A percentile compares a stretch with the other conserved stretches of the same genome.
These are phyloP conservation scores for Casuarina glauca DNA, from an alignment of 306 rosid species.

Conservation along the genomic window DNA sequence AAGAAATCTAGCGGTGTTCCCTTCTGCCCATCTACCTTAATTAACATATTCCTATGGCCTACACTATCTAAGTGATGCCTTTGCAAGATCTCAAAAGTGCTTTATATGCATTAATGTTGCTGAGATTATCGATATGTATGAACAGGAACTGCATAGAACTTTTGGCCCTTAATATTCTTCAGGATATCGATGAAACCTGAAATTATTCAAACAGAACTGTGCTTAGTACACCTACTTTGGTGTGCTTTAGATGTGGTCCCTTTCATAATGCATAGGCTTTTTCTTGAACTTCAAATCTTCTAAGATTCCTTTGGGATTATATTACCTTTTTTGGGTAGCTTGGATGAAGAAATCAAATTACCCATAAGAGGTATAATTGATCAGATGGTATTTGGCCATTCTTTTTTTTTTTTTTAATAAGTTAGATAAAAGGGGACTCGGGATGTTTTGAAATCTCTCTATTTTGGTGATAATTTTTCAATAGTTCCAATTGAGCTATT, in stretches of 20 bases:
- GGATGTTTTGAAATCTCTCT: too few relatives aligned
- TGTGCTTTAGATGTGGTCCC: constrained; percentile 49
- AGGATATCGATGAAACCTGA: neutral
- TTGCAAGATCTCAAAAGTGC: constrained; percentile 61
- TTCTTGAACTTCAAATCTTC: constrained; percentile 25
- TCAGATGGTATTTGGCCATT: too few relatives aligned
- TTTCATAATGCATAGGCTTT: constrained; percentile 38
- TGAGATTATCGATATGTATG: constrained; percentile 1
- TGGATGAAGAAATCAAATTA: neutral
- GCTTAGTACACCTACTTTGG: constrained; percentile 42
- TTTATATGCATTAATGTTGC: constrained; percentile 4
- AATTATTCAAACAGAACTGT: constrained; percentile 36
- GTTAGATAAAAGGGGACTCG: too few relatives aligned
- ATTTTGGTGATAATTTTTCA: too few relatives aligned
- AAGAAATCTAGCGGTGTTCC: constrained; percentile 36
- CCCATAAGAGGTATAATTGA: neutral
- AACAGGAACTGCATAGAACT: constrained; percentile 17
- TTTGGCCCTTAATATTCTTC: neutral
- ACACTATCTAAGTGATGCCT: constrained; percentile 65
- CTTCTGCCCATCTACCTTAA: constrained; percentile 23
- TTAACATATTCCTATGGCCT: constrained; percentile 52
- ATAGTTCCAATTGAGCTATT: too few relatives aligned
- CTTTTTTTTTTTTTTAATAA: too few relatives aligned
- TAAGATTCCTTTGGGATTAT: constrained; percentile 21
- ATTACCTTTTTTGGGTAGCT: neutral